Percentiles rank a stretch among this genome's conserved stretches.
Evolutionary conservation across 192 early-diverging fungal genomes (phyloP).

Genomic region (Entophlyctis luteolus): DNA sequence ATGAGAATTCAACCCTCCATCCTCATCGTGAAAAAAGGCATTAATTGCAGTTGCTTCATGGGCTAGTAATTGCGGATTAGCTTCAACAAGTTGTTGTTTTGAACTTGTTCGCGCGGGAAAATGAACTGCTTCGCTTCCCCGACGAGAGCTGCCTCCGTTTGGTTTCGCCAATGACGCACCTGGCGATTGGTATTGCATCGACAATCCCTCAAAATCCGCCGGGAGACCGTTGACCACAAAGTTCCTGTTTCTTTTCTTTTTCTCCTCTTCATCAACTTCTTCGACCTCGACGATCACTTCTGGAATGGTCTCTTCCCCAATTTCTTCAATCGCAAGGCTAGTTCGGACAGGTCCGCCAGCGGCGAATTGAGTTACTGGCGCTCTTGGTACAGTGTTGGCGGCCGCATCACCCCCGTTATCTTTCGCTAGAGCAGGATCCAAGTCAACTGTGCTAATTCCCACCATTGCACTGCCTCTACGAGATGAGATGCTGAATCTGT

Average conservation of each 20-base stretch:
- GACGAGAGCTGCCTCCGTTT: not conserved
- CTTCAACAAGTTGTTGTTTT: not conserved
- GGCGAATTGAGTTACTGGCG: conserved; percentile 8
- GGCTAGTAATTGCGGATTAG: not conserved
- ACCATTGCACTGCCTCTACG: conserved; percentile 12
- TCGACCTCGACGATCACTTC: not conserved
- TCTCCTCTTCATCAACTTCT: not conserved
- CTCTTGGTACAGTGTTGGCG: not conserved
- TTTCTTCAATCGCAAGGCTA: not conserved
- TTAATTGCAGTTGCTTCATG: conserved; percentile 7
- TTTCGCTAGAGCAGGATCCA: not conserved
- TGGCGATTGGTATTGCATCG: not conserved
- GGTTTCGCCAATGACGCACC: not conserved
- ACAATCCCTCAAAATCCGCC: not conserved
- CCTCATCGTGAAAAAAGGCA: conserved; percentile 7
- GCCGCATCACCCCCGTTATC: not conserved
- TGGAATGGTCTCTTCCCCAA: not conserved
- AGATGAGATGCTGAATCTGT: conserved; percentile 9
- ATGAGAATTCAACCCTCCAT: not conserved
- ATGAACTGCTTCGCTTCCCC: not conserved
- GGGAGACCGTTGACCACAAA: not conserved
- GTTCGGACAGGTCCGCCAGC: conserved; percentile 2
- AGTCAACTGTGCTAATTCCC: not conserved
- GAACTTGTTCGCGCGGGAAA: not conserved
- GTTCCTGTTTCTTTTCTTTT: not conserved